phyloP scores from a whole-genome alignment of 2,329 filamentous ascomycete genomes.

The Tolypocladium capitatum region DNA sequence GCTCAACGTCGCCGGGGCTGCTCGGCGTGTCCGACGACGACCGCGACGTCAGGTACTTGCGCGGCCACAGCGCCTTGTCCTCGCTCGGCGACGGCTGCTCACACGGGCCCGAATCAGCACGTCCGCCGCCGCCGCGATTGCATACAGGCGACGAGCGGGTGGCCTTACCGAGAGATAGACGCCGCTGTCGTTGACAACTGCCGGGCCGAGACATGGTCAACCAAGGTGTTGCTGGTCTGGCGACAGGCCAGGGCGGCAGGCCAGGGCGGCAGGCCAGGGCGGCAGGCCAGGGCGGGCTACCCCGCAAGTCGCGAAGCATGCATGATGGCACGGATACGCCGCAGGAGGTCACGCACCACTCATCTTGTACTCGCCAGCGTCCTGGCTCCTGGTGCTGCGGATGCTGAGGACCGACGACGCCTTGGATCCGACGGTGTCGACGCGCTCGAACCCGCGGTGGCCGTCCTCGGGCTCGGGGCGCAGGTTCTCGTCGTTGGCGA shows the following conservation, averaged over 20 bases:
- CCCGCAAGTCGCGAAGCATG: background rate
- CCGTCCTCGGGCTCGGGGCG: conserved; percentile 23
- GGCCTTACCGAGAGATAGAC: conserved; percentile 75
- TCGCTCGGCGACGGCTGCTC: conserved; percentile 73
- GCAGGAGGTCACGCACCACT: conserved; percentile 48
- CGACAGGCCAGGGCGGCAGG: conserved; percentile 5
- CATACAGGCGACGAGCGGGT: background rate
- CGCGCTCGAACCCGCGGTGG: conserved; percentile 40
- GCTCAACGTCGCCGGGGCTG: conserved; percentile 71
- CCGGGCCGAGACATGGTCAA: conserved; percentile 11
- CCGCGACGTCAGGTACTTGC: conserved; percentile 36
- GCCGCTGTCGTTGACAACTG: conserved; percentile 92
- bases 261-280: too few species aligned
- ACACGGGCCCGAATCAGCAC: background rate
- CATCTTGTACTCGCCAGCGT: conserved; percentile 66
- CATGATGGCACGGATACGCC: background rate
- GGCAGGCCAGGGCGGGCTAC: conserved; percentile 4
- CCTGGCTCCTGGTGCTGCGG: conserved; percentile 44
- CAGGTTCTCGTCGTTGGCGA: conserved; percentile 39
- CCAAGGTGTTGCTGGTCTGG: conserved; percentile 8
- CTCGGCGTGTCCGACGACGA: conserved; percentile 42
- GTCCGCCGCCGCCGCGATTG: background rate
- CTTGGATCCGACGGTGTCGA: conserved; percentile 49
- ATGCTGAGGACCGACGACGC: conserved; percentile 49
- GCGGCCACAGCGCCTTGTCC: conserved; percentile 67